Evolutionary conservation across 192 early-diverging fungal species (phyloP).

Genomic region (Linnemannia exigua): DNA sequence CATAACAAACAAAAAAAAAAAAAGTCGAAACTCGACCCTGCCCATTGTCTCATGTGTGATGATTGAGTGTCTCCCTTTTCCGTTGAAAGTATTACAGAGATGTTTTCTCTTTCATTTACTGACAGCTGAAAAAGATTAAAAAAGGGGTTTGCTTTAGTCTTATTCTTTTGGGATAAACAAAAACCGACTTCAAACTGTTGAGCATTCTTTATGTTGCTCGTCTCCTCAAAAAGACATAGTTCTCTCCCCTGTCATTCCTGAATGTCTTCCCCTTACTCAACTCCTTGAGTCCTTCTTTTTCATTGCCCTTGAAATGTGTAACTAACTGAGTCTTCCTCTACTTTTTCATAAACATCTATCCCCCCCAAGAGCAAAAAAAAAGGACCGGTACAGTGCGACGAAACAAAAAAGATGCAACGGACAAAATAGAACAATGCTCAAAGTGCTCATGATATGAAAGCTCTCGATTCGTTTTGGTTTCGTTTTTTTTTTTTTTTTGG

Average conservation of each 20-base stretch:
- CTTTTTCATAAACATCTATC: not conserved
- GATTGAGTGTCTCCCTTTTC: constrained; percentile 7
- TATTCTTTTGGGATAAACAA: too few relatives aligned
- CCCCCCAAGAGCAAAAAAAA: not conserved
- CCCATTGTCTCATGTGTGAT: not conserved
- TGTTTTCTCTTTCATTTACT: not conserved
- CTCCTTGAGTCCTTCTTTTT: not conserved
- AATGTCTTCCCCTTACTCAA: not conserved
- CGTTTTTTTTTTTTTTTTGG: not conserved
- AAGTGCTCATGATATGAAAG: constrained; percentile 4
- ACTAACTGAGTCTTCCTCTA: not conserved
- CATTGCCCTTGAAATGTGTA: not conserved
- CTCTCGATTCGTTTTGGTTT: not conserved
- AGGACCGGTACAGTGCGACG: too few relatives aligned
- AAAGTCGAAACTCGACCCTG: not conserved
- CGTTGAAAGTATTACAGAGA: constrained; percentile 2
- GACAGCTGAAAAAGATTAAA: not conserved
- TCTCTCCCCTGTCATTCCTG: not conserved
- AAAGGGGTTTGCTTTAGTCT: too few relatives aligned
- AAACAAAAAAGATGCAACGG: not conserved
- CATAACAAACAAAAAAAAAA: not conserved
- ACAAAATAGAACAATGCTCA: not conserved
- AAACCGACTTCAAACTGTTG: not conserved
- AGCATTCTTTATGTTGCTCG: not conserved
- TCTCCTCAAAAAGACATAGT: not conserved